These are phyloP conservation scores for Naganishia randhawae DNA, from an alignment of 768 basidiomycete genomes.

Conservation along the genomic window DNA sequence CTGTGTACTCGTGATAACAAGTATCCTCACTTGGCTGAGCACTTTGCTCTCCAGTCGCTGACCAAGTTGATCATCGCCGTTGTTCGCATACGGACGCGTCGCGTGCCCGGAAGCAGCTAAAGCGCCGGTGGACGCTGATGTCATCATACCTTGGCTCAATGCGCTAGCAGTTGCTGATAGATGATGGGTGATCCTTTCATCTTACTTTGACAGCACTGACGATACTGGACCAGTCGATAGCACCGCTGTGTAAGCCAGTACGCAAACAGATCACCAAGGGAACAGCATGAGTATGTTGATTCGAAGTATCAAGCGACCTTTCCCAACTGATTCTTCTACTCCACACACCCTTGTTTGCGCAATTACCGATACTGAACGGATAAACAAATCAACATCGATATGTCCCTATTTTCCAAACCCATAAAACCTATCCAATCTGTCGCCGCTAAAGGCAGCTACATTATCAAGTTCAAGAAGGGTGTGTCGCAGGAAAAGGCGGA, in stretches of 20 bases:
- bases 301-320: neutral
- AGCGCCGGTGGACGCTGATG: too few species aligned
- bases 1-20: neutral
- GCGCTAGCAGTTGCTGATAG: too few species aligned
- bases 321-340: neutral
- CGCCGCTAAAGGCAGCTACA: slow-evolving; percentile 16
- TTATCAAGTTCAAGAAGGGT: slow-evolving; percentile 29
- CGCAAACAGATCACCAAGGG: neutral
- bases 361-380: neutral
- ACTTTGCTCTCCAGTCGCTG: too few species aligned
- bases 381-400: neutral
- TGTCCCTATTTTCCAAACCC: neutral
- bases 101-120: too few species aligned
- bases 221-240: neutral
- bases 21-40: too few species aligned
- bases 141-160: too few species aligned
- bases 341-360: neutral
- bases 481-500: slow-evolving; percentile 11
- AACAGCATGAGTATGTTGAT: neutral
- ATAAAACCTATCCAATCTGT: neutral
- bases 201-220: neutral
- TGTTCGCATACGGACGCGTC: too few species aligned
- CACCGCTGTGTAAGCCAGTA: neutral
- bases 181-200: neutral
- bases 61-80: too few species aligned